Evolutionary conservation across 768 basidiomycete species (phyloP), one percentile per base, ranked within the genome.

Genomic region (Harrya chromipes): DNA sequence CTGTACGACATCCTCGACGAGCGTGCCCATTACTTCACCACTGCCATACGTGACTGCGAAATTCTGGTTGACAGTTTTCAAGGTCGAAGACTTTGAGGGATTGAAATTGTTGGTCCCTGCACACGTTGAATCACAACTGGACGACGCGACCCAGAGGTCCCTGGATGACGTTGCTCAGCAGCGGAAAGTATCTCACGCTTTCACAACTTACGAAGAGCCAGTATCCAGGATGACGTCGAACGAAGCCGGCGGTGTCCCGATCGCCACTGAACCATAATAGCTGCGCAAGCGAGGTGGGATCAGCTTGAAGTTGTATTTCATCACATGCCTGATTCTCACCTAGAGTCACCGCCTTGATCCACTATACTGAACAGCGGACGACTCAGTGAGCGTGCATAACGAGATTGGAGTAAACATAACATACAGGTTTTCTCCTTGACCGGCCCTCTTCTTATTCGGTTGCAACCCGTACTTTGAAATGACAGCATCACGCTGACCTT

Each of bases 271-370:
- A 41, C 70, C 74, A 39, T 65, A 68, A 43, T 65, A 75, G 17
- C 66, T 69, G 9, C 7, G 16, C 12, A 27, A 39, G 4, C 11
- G 16, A 16, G 38, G 12, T 37, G 6, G 31, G 34, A 26, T 56
- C 12, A 62, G 40, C 26, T 16, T 20, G 9, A 31, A n/a, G 13
- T 13, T 24, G 4, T 14, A 40, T n/a, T 6, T 37, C 26, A 23
- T 5, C 9, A 3, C 23, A 42, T 10, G 6, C 16, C 14, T 33
- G 33, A 24, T 4, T 8, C 48, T 44, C 59, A 82, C 83, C 77
- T 82, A 6, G 83, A 78, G 59, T 90, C 87, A 11, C 70, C 66
- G 38, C 79, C 78, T 67, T 86, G 82, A 54, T 86, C 81, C 33
- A 79, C 74, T 6, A 87, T 63, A 23, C 85, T 87, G 57, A 19